Evolutionary conservation across 2,329 filamentous ascomycete species (phyloP).

Genomic region (Paraphaeosphaeria minitans): DNA sequence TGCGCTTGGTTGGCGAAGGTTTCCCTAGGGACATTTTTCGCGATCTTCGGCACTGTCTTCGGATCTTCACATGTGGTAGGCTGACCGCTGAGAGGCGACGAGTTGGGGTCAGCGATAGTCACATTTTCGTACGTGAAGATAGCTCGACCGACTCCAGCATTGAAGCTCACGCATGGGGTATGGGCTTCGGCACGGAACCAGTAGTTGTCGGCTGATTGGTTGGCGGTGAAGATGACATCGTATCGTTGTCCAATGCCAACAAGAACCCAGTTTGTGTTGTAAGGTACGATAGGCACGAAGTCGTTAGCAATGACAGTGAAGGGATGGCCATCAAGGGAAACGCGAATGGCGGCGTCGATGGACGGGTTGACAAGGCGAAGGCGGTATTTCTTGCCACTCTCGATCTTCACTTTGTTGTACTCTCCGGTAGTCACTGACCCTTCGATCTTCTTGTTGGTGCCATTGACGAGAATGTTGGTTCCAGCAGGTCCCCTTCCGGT

Average conservation of each 20-base stretch:
- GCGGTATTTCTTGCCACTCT: conserved; percentile 57
- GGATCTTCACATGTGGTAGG: conserved; percentile 46
- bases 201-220: conserved; percentile 37
- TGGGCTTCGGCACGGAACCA: conserved; percentile 42
- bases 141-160: conserved; percentile 38
- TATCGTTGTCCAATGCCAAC: conserved; percentile 49
- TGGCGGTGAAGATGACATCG: conserved; percentile 44
- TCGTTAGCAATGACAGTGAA: conserved; percentile 42
- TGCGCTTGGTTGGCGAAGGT: conserved; percentile 33
- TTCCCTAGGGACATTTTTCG: conserved; percentile 39
- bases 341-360: conserved; percentile 31
- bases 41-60: conserved; percentile 40
- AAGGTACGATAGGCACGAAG: conserved; percentile 35
- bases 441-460: background rate
- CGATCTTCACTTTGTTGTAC: conserved; percentile 36
- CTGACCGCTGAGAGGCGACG: conserved; percentile 25
- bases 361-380: conserved; percentile 63
- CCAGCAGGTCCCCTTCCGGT: conserved; percentile 2
- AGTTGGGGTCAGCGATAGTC: conserved; percentile 44
- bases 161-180: conserved; percentile 28
- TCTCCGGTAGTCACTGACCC: conserved; percentile 12
- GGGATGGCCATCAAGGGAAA: conserved; percentile 37
- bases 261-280: conserved; percentile 45
- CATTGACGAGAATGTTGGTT: conserved; percentile 42
- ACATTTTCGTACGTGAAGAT: conserved; percentile 47